Evolutionary conservation across 352 stramenopile genomes (phyloP).

Genomic region (Pythium phragmitis): DNA sequence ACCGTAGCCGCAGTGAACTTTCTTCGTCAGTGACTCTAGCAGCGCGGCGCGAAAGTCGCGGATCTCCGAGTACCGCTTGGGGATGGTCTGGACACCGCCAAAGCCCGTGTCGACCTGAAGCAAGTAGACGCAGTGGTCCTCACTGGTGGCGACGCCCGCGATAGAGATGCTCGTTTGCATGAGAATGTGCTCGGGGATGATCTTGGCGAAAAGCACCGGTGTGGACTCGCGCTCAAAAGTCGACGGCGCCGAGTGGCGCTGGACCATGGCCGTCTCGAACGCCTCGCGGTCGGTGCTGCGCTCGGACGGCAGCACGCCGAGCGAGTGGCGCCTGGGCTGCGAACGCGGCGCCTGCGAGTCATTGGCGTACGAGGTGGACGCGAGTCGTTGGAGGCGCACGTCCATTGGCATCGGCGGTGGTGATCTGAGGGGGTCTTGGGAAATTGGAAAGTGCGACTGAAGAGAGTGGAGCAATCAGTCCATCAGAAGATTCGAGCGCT

Average conservation of each 20-base stretch:
- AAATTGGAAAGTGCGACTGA: no score
- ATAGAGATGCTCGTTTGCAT: conserved; percentile 35
- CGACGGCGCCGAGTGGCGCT: conserved; percentile 10
- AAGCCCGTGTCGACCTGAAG: conserved; percentile 57
- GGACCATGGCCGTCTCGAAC: background rate
- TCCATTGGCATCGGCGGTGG: no score
- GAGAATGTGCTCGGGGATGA: conserved; percentile 20
- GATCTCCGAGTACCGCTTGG: conserved; percentile 77
- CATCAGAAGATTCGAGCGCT: no score
- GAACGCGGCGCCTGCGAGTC: background rate
- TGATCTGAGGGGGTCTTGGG: no score
- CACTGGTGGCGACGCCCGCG: conserved; percentile 36
- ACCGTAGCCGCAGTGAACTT: conserved; percentile 36
- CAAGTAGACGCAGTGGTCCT: conserved; percentile 51
- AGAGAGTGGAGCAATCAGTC: no score
- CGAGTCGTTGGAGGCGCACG: no score
- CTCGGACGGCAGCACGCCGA: conserved; percentile 4
- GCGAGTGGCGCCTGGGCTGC: background rate
- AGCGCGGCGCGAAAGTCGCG: conserved; percentile 56
- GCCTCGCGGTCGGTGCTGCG: background rate
- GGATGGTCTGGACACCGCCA: conserved; percentile 45
- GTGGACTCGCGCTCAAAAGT: background rate
- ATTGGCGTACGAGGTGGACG: no score
- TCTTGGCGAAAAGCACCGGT: background rate
- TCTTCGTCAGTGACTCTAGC: conserved; percentile 27